Evolutionary conservation across 2,329 filamentous ascomycete species (phyloP), one percentile per base, ranked within the genome.

Genomic region (Colletotrichum sidae): DNA sequence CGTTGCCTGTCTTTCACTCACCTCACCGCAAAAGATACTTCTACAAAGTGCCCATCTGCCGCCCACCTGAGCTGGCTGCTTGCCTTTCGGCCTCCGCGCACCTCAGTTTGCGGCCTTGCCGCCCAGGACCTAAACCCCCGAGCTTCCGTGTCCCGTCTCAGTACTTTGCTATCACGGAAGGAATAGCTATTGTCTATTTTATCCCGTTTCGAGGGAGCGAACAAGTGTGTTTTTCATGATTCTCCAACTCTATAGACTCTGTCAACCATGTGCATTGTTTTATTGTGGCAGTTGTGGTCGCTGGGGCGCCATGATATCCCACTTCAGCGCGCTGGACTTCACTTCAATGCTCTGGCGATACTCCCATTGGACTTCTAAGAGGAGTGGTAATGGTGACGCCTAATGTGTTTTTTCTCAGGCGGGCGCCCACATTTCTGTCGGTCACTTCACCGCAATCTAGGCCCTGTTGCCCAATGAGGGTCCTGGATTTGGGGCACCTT

Each of bases 341-440:
- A 25, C 39, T 41, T 6, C 55, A 53, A 51, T 67, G 66, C 66
- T 68, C 57, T 54, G 62, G 53, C 49, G 45, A 62, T 68, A 68
- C 66, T 35, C 50, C n/a, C 50, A 41, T 50, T 51, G 45, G 38
- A 68, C 66, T 47, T 60, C 66, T 68, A 72, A 72, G 72, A 69
- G 65, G 68, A 34, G 69, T 53, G 55, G 53, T 68, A 70, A 74
- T 73, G 75, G 77, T 50, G 64, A 65, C 52, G 13, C 60, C 45
- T 25, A 34, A 15, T 25, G 25, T 25, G 25, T 25, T 25, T 25
- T 25, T 39, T 65, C 54, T 38, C 34, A 41, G 46, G 49, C 42
- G 41, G 64, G 42, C 64, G 42, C 55, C 59, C 64, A 67, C 60
- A 63, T 64, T 67, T 59, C 47, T n/a, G 17, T 25, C 44, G 44